Base-by-base conservation (phyloP, 2,329 filamentous ascomycete genomes). In the Penicillium janthinellum region DNA sequence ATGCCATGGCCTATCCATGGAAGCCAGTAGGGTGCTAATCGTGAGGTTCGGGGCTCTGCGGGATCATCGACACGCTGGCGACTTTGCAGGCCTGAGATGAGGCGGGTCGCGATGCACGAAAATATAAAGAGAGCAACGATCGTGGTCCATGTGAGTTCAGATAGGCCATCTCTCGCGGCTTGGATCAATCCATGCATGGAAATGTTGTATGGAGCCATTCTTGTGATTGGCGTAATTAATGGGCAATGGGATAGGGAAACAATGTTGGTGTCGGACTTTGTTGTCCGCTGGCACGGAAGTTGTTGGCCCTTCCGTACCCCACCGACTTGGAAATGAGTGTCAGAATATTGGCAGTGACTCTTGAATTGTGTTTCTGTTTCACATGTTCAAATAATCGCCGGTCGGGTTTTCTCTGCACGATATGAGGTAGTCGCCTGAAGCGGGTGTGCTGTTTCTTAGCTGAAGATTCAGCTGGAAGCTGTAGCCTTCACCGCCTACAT, bases 21-120 rank as follows among this genome's bases (percentile, higher is more conserved):
- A 7, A 88, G 70, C 83, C 84, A 88, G 71, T 88, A 88, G 31
- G 84, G 84, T 22, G 82, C 64, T 57, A 78, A 71, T 70, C 81
- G 81, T 60, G 84, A 78, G 56, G 73, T 73, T 64, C 70, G 70
- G 42, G 71, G 55, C 38, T 68, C 63, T n/a, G 67, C 66, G n/a
- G 66, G 50, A 48, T 64, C 62, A 37, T 55, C 57, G 20, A 53
- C 59, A 52, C 61, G 65, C 31, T 67, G 67, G n/a, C 64, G 63
- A 54, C 72, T 74, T 44, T 69, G 71, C 14, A 79, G 37, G 11
- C 73, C 77, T 4, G 72, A 77, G 51, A 73, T 64, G 44, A 78
- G 65, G 47, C 79, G 76, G 10, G 77, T 80, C 20, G 69, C 62
- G 55, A 79, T 68, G 56, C 75, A 77, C 45, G 71, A 60, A 15